Base-by-base conservation (phyloP, 2,329 filamentous ascomycete species). In the Teratosphaeria gauchensis region DNA sequence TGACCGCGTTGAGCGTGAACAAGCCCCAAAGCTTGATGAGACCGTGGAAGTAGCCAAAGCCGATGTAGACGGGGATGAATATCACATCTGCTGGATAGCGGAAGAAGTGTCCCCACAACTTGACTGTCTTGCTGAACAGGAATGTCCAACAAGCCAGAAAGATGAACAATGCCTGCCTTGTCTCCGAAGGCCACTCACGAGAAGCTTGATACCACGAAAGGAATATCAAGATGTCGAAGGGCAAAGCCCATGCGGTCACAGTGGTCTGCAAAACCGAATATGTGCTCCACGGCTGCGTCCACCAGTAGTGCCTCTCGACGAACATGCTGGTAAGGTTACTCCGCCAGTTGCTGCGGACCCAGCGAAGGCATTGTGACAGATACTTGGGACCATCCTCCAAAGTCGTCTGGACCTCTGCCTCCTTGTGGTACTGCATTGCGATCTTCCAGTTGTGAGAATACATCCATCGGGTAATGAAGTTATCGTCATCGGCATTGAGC, bases 271-370 rank as follows among this genome's bases (percentile, higher is more conserved):
- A 89, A 61, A 96, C 85, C 55, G 92, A 90, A 73, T 96, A 97
- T 12, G 90, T 89, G 75, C 88, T 95, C 91, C 92, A 97, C 54
- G 84, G 87, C 73, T 96, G 92, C 70, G 89, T 89, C 68, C 77
- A 85, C 85, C 89, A 90, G 69, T 96, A 89, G 70, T 90, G 83
- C 71, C 87, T 80, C 76, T 96, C 92, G 63, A 84, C 84, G 64
- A 92, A 82, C 70, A 96, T 81, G 74, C 90, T 96, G 56, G 90
- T 96, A 75, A 90, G 86, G 74, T 97, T 97, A 78, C 91, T 96
- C 71, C 92, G 83, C 92, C 92, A 97, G 76, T 97, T 97, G 80
- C 92, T 96, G 69, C 92, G 86, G 51, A 94, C 91, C 92, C 92
- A 97, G 54, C 92, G 84, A 53, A 92, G 84, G 75, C 92, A 97